Evolutionary conservation across 768 basidiomycete species (phyloP).

Genomic region (Rickenella mellea): DNA sequence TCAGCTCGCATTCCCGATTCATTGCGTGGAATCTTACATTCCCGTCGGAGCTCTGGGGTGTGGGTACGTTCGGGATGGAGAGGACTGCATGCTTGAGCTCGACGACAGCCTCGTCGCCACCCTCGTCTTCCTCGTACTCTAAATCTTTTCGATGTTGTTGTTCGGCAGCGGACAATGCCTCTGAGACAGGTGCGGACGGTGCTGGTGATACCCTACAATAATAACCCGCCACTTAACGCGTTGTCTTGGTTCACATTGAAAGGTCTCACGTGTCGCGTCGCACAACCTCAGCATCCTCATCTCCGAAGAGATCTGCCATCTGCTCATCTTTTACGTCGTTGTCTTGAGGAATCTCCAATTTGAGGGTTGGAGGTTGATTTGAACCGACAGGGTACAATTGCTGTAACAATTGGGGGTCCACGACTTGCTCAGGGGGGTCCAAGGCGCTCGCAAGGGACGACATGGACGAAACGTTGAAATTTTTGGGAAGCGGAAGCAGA

Average conservation of each 20-base stretch:
- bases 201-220: slow-evolving; percentile 16
- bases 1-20: no score
- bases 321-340: slow-evolving; percentile 33
- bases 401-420: no score
- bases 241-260: slow-evolving; percentile 1
- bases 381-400: no score
- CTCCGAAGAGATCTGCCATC: slow-evolving; percentile 77
- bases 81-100: slow-evolving; percentile 60
- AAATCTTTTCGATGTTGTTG: slow-evolving; percentile 50
- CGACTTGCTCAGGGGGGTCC: neutral
- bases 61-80: slow-evolving; percentile 79
- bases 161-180: slow-evolving; percentile 55
- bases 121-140: slow-evolving; percentile 77
- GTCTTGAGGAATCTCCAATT: no score
- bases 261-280: slow-evolving; percentile 40
- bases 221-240: slow-evolving; percentile 20
- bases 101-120: slow-evolving; percentile 42
- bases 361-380: no score
- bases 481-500: no score
- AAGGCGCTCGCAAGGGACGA: slow-evolving; percentile 5
- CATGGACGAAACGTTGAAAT: no score
- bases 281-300: slow-evolving; percentile 41
- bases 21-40: slow-evolving; percentile 46
- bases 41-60: slow-evolving; percentile 71
- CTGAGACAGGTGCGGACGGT: slow-evolving; percentile 39